phyloP scores from a whole-genome alignment of 768 basidiomycete species.

The Sarcodon aspratus region DNA sequence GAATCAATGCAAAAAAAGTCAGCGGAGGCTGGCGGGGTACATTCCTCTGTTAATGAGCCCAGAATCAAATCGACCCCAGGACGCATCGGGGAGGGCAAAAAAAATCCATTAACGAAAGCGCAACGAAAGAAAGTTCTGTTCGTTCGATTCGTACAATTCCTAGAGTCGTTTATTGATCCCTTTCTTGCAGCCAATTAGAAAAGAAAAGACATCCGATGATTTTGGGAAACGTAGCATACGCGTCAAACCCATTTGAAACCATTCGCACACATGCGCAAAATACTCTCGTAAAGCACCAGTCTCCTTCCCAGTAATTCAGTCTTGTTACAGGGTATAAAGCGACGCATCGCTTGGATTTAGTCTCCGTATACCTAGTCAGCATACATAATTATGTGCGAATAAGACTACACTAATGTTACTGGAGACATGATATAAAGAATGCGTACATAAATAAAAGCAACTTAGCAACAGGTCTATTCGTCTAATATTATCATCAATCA shows the following conservation, averaged over 20 bases:
- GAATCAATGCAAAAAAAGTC: conserved; percentile 5
- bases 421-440: too few species aligned
- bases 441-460: too few species aligned
- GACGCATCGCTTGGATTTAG: background rate
- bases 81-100: conserved; percentile 60
- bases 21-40: conserved; percentile 5
- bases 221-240: conserved; percentile 51
- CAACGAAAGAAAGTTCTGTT: conserved; percentile 66
- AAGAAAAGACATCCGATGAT: conserved; percentile 61
- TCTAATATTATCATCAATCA: background rate
- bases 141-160: conserved; percentile 13
- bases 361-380: background rate
- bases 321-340: background rate
- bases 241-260: conserved; percentile 62
- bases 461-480: background rate
- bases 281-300: conserved; percentile 48
- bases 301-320: conserved; percentile 11
- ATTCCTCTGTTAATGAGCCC: conserved; percentile 5
- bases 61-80: conserved; percentile 25
- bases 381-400: background rate
- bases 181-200: conserved; percentile 43
- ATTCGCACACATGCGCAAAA: conserved; percentile 75
- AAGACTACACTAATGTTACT: background rate
- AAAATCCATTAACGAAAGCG: conserved; percentile 40
- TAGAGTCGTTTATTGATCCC: conserved; percentile 2